Base-by-base conservation (phyloP, 169 alveolate species). In the Plasmodium inui region DNA sequence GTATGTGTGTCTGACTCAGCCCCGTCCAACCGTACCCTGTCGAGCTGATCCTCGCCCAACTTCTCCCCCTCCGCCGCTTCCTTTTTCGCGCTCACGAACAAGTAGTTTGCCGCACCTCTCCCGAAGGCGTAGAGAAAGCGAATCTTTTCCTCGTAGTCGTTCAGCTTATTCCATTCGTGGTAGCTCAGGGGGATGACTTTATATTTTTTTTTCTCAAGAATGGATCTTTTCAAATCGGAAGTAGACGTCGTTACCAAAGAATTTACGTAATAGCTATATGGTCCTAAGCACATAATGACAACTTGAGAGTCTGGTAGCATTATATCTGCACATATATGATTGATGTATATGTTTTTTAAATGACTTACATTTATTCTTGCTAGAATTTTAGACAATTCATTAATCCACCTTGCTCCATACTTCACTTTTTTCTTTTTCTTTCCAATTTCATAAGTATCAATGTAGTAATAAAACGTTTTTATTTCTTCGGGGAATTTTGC, bases 191-290 rank as follows among this genome's bases (percentile, higher is more conserved):
- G 53, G 74, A 91, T 71, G 28, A 91, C 85, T 17, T 82, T 91
- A 46, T 91, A 82, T 39, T 81, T 91, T 81, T 91, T 91, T 7
- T 46, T 71, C 55, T 91, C 57, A 22, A 91, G 82, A 70, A 91
- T 91, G 17, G 28, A 30, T 72, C 22, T 81, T 50, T 81, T 80
- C 39, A 91, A 82, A 82, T 91, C 92, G 14, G 92, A 39, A 70
- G 83, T 91, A 12, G 95, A 80, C 41, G 95, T 91, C 1, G 74
- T 81, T n/a, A 74, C 91, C 57, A 91, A 30, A 2, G 98, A 96
- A 82, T 88, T 95, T 26, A 96, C 95, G 88, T 96, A 96, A 94
- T 96, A 95, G 92, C 97, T 96, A 91, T 92, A 96, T 14, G 98
- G 98, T 1, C 97, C 97, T 95, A 91, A 39, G 67, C 98, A 96